These are phyloP conservation scores for Entrophospora sp. DNA, from an alignment of 192 early-diverging fungal species.

Conservation along the genomic window DNA sequence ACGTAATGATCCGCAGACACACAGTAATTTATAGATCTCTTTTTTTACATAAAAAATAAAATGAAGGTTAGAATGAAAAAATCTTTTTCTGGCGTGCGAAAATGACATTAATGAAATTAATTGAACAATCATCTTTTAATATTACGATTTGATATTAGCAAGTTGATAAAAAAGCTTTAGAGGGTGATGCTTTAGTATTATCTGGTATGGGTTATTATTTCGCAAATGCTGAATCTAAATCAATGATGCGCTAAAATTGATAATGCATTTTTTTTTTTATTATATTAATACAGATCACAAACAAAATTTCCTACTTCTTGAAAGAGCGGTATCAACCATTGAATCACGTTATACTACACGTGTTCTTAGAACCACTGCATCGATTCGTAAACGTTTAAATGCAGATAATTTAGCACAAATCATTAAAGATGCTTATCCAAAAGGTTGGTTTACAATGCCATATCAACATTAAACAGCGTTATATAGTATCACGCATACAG, in stretches of 20 bases:
- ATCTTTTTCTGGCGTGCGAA: too few relatives aligned
- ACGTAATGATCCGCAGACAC: too few relatives aligned
- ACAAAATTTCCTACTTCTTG: conserved; percentile 70
- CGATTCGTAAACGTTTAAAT: conserved; percentile 71
- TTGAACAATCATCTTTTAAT: too few relatives aligned
- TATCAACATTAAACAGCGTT: too few relatives aligned
- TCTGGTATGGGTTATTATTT: background rate
- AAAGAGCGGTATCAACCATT: conserved; percentile 71
- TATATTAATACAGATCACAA: conserved; percentile 76
- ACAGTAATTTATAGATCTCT: too few relatives aligned
- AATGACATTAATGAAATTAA: too few relatives aligned
- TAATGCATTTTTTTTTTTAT: background rate
- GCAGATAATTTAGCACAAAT: conserved; percentile 53
- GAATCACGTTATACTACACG: conserved; percentile 85
- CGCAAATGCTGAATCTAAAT: background rate
- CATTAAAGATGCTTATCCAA: conserved; percentile 41
- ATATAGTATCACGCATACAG: too few relatives aligned
- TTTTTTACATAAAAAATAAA: too few relatives aligned
- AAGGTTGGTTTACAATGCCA: too few relatives aligned
- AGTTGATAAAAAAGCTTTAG: background rate
- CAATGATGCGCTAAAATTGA: background rate
- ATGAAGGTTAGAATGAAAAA: too few relatives aligned
- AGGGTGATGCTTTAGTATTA: conserved; percentile 1
- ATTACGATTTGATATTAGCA: too few relatives aligned
- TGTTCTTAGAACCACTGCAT: conserved; percentile 70